These are phyloP conservation scores for Calocera viscosa DNA, from an alignment of 768 basidiomycete genomes.

Conservation along the genomic window DNA sequence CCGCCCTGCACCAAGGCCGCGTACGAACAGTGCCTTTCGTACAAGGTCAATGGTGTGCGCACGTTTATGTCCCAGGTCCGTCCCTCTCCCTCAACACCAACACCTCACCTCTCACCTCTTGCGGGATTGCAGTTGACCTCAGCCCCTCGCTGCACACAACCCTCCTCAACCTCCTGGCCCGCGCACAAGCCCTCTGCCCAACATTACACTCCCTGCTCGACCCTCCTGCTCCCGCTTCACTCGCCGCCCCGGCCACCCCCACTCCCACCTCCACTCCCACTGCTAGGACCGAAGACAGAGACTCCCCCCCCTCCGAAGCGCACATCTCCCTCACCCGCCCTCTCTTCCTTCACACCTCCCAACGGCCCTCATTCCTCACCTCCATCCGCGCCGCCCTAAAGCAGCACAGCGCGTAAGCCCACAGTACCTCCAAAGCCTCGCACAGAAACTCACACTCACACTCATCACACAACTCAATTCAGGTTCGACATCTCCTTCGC, in stretches of 20 bases:
- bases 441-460: too few relatives aligned
- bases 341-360: slow-evolving; percentile 64
- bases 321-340: slow-evolving; percentile 83
- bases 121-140: slow-evolving; percentile 31
- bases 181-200: slow-evolving; percentile 37
- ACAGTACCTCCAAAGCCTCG: too few relatives aligned
- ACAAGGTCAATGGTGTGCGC: slow-evolving; percentile 72
- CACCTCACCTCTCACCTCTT: neutral
- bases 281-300: slow-evolving; percentile 14
- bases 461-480: too few relatives aligned
- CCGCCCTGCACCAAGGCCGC: slow-evolving; percentile 74
- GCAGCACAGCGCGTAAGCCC: slow-evolving; percentile 38
- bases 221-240: slow-evolving; percentile 18
- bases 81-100: neutral
- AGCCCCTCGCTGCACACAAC: slow-evolving; percentile 32
- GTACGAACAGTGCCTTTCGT: slow-evolving; percentile 62
- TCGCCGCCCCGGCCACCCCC: slow-evolving; percentile 3
- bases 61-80: slow-evolving; percentile 59
- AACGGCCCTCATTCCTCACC: slow-evolving; percentile 57
- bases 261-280: slow-evolving; percentile 11
- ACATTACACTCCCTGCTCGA: slow-evolving; percentile 34
- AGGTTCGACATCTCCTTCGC: slow-evolving; percentile 70
- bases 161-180: slow-evolving; percentile 34
- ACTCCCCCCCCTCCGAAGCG: slow-evolving; percentile 34
- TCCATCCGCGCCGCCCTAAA: slow-evolving; percentile 45